Evolutionary conservation across 345 rosid species (phyloP).

Genomic region (Gossypium turneri): DNA sequence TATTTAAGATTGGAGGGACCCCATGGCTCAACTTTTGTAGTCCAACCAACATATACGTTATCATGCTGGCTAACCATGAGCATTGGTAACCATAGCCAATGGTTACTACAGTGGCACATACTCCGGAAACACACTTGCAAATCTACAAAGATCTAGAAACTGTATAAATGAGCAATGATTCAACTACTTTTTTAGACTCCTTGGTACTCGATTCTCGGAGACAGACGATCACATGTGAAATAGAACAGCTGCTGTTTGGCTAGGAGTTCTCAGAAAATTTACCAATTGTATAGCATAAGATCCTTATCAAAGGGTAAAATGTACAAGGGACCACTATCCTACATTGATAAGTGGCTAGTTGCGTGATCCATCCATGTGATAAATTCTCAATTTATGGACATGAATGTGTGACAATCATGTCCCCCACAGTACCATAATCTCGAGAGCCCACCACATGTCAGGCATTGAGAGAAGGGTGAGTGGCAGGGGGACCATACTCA

Average conservation of each 20-base stretch:
- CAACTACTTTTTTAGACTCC: background rate
- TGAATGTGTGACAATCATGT: background rate
- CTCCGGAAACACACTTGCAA: background rate
- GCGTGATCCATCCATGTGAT: background rate
- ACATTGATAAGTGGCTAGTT: background rate
- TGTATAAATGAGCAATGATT: conserved; percentile 1
- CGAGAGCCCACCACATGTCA: conserved; percentile 12
- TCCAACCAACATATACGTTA: background rate
- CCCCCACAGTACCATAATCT: background rate
- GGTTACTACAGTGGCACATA: background rate
- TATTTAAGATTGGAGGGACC: background rate
- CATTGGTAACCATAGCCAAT: background rate
- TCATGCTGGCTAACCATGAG: background rate
- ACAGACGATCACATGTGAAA: background rate
- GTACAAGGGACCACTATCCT: conserved; percentile 12
- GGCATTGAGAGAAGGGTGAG: background rate
- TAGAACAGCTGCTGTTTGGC: background rate
- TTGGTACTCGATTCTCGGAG: too few relatives aligned
- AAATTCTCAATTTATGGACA: background rate
- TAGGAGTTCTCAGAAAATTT: background rate
- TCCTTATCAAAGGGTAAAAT: background rate
- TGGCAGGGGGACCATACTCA: conserved; percentile 18
- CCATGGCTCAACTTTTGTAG: background rate
- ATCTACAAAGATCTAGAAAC: background rate
- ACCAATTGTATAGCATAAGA: too few relatives aligned